phyloP scores from a whole-genome alignment of 331 rosid genomes.

The Malus hybrid region DNA sequence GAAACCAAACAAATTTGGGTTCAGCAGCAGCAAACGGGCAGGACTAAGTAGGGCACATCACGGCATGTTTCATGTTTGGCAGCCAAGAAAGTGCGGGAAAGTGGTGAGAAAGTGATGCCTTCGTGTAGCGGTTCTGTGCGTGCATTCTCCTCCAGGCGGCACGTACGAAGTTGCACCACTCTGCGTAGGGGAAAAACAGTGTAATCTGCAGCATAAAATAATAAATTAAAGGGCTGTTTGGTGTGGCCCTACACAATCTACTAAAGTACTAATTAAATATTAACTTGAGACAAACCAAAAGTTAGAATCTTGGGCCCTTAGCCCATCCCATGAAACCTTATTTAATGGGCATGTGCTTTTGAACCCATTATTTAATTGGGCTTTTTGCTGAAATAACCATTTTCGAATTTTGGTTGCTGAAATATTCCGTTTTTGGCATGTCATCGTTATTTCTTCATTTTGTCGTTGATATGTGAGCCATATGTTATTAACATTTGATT shows the following conservation, averaged over 20 bases:
- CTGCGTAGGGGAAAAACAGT: neutral
- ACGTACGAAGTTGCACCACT: neutral
- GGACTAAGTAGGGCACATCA: neutral
- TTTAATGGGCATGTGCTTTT: neutral
- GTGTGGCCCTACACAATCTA: neutral
- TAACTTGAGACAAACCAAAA: neutral
- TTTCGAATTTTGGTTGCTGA: no score
- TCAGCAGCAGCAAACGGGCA: neutral
- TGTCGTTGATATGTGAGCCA: no score
- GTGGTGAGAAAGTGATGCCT: neutral
- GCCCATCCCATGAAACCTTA: neutral
- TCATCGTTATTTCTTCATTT: no score
- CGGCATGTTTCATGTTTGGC: neutral
- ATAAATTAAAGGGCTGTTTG: neutral
- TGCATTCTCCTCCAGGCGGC: neutral
- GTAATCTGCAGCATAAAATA: neutral
- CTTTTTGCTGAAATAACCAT: no score
- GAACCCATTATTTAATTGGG: no score
- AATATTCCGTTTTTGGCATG: no score
- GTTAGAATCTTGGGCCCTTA: neutral
- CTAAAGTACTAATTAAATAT: neutral
- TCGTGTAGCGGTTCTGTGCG: neutral
- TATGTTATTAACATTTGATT: no score
- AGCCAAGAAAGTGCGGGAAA: conserved; percentile 9
- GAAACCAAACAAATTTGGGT: neutral